Evolutionary conservation across 2,329 filamentous ascomycete species (phyloP).

Genomic region (Cladosporium oxysporum): DNA sequence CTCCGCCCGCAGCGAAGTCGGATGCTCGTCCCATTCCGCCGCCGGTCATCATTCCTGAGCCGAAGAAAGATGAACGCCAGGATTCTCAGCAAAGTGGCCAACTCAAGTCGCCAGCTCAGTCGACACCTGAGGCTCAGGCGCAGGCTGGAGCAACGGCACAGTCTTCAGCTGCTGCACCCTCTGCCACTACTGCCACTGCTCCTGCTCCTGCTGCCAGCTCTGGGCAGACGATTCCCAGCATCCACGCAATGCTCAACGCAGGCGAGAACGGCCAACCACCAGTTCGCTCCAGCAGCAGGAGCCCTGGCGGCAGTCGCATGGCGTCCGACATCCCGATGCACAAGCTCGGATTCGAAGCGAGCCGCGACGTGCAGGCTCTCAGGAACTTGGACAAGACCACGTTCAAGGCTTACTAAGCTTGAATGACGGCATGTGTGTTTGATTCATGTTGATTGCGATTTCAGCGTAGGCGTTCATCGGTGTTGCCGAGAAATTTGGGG

Average conservation of each 20-base stretch:
- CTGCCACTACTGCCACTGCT: slow-evolving; percentile 20
- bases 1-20: slow-evolving; percentile 20
- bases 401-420: slow-evolving; percentile 33
- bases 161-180: slow-evolving; percentile 42
- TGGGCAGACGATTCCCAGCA: slow-evolving; percentile 54
- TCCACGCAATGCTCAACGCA: slow-evolving; percentile 50
- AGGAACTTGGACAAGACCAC: slow-evolving; percentile 41
- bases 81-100: slow-evolving; percentile 23
- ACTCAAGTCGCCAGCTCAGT: slow-evolving; percentile 37
- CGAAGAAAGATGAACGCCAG: slow-evolving; percentile 23
- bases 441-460: not conserved
- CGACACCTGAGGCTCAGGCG: slow-evolving; percentile 44
- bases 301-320: slow-evolving; percentile 31
- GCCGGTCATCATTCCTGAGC: slow-evolving; percentile 13
- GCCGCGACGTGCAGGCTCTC: slow-evolving; percentile 38
- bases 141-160: slow-evolving; percentile 43
- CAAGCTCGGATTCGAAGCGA: slow-evolving; percentile 42
- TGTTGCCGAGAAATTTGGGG: not conserved
- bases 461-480: slow-evolving; percentile 18
- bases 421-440: not conserved
- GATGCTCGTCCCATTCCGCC: slow-evolving; percentile 18
- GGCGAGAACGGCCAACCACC: slow-evolving; percentile 29
- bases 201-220: slow-evolving; percentile 27
- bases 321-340: slow-evolving; percentile 41
- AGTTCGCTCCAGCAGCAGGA: slow-evolving; percentile 34